Percentiles rank a stretch among this genome's conserved stretches.
These are phyloP conservation scores for Fusarium sp. DNA, from an alignment of 2,329 filamentous ascomycete genomes.

Conservation along the genomic window DNA sequence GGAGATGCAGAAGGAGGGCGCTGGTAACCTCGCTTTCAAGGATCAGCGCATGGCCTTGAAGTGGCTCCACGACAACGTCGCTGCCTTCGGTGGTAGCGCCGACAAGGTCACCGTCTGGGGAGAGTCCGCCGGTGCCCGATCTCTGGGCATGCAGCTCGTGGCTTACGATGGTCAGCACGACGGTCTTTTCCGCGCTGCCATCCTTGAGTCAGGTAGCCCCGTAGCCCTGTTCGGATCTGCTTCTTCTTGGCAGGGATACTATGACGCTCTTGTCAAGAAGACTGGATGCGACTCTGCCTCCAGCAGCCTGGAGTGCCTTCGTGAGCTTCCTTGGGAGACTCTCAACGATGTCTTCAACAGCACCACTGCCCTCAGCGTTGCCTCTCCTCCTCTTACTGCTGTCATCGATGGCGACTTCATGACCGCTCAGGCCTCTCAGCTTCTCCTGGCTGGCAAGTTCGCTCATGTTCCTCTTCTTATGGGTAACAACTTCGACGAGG, in stretches of 20 bases:
- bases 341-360: slow-evolving; percentile 50
- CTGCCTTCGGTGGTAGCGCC: slow-evolving; percentile 61
- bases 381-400: slow-evolving; percentile 32
- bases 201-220: slow-evolving; percentile 62
- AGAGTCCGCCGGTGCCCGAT: slow-evolving; percentile 65
- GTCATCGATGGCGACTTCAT: slow-evolving; percentile 57
- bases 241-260: slow-evolving; percentile 48
- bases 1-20: slow-evolving; percentile 57
- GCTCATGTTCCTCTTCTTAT: slow-evolving; percentile 72
- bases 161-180: slow-evolving; percentile 67
- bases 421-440: slow-evolving; percentile 59
- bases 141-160: slow-evolving; percentile 63
- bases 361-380: slow-evolving; percentile 34
- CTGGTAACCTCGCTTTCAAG: slow-evolving; percentile 63
- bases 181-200: slow-evolving; percentile 65
- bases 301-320: slow-evolving; percentile 50
- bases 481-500: slow-evolving; percentile 76
- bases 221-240: slow-evolving; percentile 45
- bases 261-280: slow-evolving; percentile 46
- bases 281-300: slow-evolving; percentile 42
- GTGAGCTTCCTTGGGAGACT: slow-evolving; percentile 48
- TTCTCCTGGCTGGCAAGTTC: slow-evolving; percentile 69
- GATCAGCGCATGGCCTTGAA: slow-evolving; percentile 63
- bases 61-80: slow-evolving; percentile 66
- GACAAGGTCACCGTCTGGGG: slow-evolving; percentile 65